These are phyloP conservation scores for Insectozyma bohioensis DNA, from an alignment of 1,139 yeast species.

Conservation along the genomic window DNA sequence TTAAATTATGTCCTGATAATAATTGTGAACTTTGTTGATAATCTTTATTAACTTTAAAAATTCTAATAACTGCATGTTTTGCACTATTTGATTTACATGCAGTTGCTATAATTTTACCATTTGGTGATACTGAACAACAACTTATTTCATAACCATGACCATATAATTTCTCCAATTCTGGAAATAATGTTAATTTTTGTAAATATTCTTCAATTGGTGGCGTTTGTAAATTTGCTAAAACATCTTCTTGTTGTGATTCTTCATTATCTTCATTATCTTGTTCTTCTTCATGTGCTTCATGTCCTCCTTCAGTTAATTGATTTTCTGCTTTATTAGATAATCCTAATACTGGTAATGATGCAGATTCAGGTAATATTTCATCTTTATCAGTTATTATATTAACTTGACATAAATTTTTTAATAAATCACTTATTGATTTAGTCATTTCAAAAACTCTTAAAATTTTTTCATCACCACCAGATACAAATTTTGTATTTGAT, in stretches of 20 bases:
- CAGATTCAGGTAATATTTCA: constrained; percentile 63
- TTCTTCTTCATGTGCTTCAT: constrained; percentile 37
- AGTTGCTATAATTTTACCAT: constrained; percentile 69
- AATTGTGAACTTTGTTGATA: constrained; percentile 37
- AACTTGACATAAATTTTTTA: constrained; percentile 56
- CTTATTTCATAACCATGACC: constrained; percentile 97
- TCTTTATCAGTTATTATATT: constrained; percentile 21
- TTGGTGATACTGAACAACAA: constrained; percentile 70
- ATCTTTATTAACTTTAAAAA: constrained; percentile 59
- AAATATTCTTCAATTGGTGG: constrained; percentile 90
- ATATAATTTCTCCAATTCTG: constrained; percentile 89
- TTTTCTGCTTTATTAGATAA: constrained; percentile 85
- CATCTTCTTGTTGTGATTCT: constrained; percentile 41
- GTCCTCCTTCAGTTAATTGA: constrained; percentile 43
- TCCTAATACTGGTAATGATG: constrained; percentile 90
- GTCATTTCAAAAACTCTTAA: constrained; percentile 90
- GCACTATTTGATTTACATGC: constrained; percentile 88
- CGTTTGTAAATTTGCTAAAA: constrained; percentile 40
- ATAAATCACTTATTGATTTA: constrained; percentile 64
- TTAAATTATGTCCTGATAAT: constrained; percentile 68
- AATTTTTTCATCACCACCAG: constrained; percentile 96
- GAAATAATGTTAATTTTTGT: constrained; percentile 91
- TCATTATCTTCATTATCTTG: constrained; percentile 26
- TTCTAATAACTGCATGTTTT: constrained; percentile 81
- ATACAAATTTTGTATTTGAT: constrained; percentile 64